phyloP scores from a whole-genome alignment of 2,329 filamentous ascomycete species.

The Hypoxylon sp. region DNA sequence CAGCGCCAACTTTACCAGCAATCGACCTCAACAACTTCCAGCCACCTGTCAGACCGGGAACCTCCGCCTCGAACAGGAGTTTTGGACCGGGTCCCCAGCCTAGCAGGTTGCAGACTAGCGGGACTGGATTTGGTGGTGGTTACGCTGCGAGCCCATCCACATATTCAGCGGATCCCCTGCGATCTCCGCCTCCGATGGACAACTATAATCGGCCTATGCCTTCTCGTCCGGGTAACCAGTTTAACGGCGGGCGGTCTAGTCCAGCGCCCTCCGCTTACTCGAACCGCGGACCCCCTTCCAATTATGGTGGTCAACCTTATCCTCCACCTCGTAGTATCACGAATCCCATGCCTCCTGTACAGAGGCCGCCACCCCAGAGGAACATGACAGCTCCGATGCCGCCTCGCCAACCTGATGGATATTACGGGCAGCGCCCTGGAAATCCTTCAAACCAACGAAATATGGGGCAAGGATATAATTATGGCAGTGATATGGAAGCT shows the following conservation, averaged over 20 bases:
- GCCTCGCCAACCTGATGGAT: slow-evolving; percentile 51
- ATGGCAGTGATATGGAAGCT: slow-evolving; percentile 50
- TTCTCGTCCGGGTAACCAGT: slow-evolving; percentile 43
- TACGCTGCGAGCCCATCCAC: slow-evolving; percentile 46
- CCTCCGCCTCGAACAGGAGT: slow-evolving; percentile 56
- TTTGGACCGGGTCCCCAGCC: slow-evolving; percentile 50
- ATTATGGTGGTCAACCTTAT: slow-evolving; percentile 49
- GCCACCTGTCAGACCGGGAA: slow-evolving; percentile 56
- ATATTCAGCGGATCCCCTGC: slow-evolving; percentile 49
- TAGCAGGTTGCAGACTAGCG: slow-evolving; percentile 47
- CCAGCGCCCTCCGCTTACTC: slow-evolving; percentile 53
- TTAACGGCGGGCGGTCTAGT: slow-evolving; percentile 46
- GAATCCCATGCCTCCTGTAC: slow-evolving; percentile 54
- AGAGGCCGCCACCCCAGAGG: slow-evolving; percentile 59
- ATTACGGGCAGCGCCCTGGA: slow-evolving; percentile 51
- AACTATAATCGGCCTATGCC: slow-evolving; percentile 51
- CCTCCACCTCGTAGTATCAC: slow-evolving; percentile 59
- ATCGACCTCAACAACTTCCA: slow-evolving; percentile 52
- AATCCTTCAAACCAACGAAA: slow-evolving; percentile 49
- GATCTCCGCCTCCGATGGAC: slow-evolving; percentile 55
- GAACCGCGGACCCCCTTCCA: slow-evolving; percentile 40
- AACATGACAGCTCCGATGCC: slow-evolving; percentile 63
- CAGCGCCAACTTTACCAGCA: slow-evolving; percentile 56
- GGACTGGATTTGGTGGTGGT: slow-evolving; percentile 42
- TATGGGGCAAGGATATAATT: slow-evolving; percentile 50